These are phyloP conservation scores for Cetraspora pellucida DNA, from an alignment of 192 early-diverging fungal species.

Conservation along the genomic window DNA sequence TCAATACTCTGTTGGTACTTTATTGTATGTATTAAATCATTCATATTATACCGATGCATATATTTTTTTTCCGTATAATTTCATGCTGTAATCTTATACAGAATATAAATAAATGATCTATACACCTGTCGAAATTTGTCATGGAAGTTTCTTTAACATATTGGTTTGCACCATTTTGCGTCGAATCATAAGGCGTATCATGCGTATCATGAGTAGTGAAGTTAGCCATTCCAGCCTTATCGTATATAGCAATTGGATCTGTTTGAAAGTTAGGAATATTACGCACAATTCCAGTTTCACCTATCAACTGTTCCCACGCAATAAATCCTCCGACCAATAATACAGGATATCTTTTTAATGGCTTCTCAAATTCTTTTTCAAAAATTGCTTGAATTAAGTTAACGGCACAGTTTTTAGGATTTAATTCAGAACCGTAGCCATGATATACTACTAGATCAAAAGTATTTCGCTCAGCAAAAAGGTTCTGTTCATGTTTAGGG, in stretches of 20 bases:
- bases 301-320: slow-evolving; percentile 66
- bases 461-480: slow-evolving; percentile 65
- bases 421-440: slow-evolving; percentile 54
- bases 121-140: no score
- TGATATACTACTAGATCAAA: slow-evolving; percentile 79
- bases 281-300: slow-evolving; percentile 47
- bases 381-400: slow-evolving; percentile 64
- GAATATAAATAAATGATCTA: no score
- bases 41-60: no score
- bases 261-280: slow-evolving; percentile 35
- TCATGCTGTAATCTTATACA: no score
- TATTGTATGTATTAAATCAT: no score
- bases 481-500: slow-evolving; percentile 57
- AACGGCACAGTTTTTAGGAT: slow-evolving; percentile 29
- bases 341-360: slow-evolving; percentile 59
- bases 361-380: slow-evolving; percentile 58
- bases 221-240: background rate
- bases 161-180: no score
- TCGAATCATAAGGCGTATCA: no score
- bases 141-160: no score
- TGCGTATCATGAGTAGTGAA: no score
- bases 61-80: no score
- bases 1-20: no score
- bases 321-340: slow-evolving; percentile 81
- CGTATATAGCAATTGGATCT: slow-evolving; percentile 36